Percentiles rank a stretch among this genome's conserved stretches.
phyloP scores from a whole-genome alignment of 108 stramenopile species.

The Skeletonema tropicum region DNA sequence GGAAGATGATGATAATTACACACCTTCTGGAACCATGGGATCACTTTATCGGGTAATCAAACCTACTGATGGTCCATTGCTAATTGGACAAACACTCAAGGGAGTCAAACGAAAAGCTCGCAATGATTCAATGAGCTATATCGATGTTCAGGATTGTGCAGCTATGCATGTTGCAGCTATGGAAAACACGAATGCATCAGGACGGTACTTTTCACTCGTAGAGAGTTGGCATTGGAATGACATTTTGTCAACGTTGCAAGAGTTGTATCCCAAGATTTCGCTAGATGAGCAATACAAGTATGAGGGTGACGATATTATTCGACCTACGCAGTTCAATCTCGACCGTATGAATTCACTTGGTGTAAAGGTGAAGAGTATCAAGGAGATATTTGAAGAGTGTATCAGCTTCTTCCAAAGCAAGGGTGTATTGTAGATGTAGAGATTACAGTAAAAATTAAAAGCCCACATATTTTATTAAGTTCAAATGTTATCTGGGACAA shows the following conservation, averaged over 20 bases:
- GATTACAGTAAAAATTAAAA: no score
- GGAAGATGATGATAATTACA: slow-evolving; percentile 9
- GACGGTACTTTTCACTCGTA: slow-evolving; percentile 45
- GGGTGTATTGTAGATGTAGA: slow-evolving; percentile 17
- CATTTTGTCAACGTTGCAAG: slow-evolving; percentile 30
- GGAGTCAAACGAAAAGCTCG: slow-evolving; percentile 12
- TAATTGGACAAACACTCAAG: not conserved
- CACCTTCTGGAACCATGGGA: slow-evolving; percentile 40
- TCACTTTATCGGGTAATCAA: slow-evolving; percentile 2
- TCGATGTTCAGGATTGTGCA: slow-evolving; percentile 45
- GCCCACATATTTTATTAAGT: not conserved
- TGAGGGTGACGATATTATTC: slow-evolving; percentile 31
- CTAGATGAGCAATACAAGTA: slow-evolving; percentile 10
- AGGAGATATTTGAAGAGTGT: slow-evolving; percentile 28
- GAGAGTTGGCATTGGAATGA: slow-evolving; percentile 55
- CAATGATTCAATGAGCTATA: slow-evolving; percentile 50
- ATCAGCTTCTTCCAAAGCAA: slow-evolving; percentile 32
- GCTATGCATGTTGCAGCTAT: slow-evolving; percentile 41
- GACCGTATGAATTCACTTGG: slow-evolving; percentile 39
- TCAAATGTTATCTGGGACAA: not conserved
- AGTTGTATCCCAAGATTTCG: slow-evolving; percentile 28
- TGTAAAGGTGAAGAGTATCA: slow-evolving; percentile 20
- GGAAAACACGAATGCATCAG: slow-evolving; percentile 24
- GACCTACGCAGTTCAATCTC: slow-evolving; percentile 44
- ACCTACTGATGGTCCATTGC: not conserved